Evolutionary conservation across 1,284 basidiomycete genomes (phyloP), one percentile per base, ranked within the genome.

Genomic region (Puccinia novopanici): DNA sequence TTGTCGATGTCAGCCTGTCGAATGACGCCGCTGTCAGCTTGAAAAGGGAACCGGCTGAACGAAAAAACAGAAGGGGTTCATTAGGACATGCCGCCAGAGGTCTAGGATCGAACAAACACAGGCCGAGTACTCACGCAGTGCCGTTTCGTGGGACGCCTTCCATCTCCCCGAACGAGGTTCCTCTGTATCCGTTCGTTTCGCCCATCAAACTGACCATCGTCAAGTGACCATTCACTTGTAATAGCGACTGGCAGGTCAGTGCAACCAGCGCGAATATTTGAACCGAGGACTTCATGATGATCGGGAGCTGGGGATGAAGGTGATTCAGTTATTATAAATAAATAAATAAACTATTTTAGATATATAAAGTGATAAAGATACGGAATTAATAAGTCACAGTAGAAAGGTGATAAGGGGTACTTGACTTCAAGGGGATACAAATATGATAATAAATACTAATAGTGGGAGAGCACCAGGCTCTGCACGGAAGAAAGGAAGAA

Each of bases 121-220:
- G n/a, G 34, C 34, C 34, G 1, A 4, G 1, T 65, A 63, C 75
- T 77, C 40, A 68, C 75, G 63, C 65, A 15, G 75, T 77, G 12
- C 75, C 75, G 24, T 81, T 72, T 27, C 79, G 71, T 27, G 79
- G 79, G 10, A 72, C 63, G 45, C 71, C 72, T 15, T 74, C 71
- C 55, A 74, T 8, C 15, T 73, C 70, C 13, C 79, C 79, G 22
- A 81, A 75, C 4, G 68, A 70, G 37, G 37, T 75, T 6, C 79
- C 79, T 52, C 30, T 68, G n/a, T 67, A 68, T 3, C 79, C 79
- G 45, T 81, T 81, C 9, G 79, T 74, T 45, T 74, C 79, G 30
- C 79, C 79, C n/a, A 73, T 19, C 45, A 81, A 55, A n/a, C 54
- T 55, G 48, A 81, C 57, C 61, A 81, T 65, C 17, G 79, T 73